A percentile compares a stretch with the other conserved stretches of the same genome.
These are phyloP conservation scores for Talaromyces thailandensis DNA, from an alignment of 495 filamentous ascomycete species.

Conservation along the genomic window DNA sequence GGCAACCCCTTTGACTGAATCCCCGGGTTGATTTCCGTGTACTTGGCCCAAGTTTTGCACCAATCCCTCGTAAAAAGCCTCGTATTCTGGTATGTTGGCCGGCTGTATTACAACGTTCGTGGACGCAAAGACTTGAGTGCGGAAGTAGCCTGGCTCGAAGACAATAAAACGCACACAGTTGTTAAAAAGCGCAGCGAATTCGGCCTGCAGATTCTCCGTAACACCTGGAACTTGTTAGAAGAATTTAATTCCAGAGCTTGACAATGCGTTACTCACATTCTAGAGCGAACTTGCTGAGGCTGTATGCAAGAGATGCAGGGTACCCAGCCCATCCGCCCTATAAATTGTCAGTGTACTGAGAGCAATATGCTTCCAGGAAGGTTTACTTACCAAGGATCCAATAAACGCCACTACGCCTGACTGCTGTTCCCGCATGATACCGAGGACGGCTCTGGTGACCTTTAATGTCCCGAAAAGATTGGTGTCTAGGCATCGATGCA, in stretches of 20 bases:
- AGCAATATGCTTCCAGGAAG: neutral
- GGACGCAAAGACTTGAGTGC: conserved; percentile 1
- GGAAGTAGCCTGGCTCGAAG: conserved; percentile 2
- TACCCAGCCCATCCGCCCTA: conserved; percentile 11
- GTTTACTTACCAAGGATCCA: conserved; percentile 15
- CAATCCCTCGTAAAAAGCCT: neutral
- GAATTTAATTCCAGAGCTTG: neutral
- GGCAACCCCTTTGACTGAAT: conserved; percentile 33
- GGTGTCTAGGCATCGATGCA: conserved; percentile 25
- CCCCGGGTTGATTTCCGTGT: conserved; percentile 25
- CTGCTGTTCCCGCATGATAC: conserved; percentile 31
- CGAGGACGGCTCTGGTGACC: conserved; percentile 30
- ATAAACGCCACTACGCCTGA: conserved; percentile 33
- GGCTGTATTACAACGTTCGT: neutral
- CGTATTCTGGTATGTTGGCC: neutral
- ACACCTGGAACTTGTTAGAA: neutral
- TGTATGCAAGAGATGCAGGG: conserved; percentile 27
- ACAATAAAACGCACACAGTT: conserved; percentile 14
- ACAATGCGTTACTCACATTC: conserved; percentile 12
- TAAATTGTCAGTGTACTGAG: neutral
- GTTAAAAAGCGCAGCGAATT: conserved; percentile 29
- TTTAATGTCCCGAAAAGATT: conserved; percentile 41
- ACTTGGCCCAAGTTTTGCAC: neutral
- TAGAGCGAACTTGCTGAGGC: conserved; percentile 36
- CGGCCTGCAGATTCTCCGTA: conserved; percentile 26